These are phyloP conservation scores for Termitomyces sp. DNA, from an alignment of 768 basidiomycete species.

Conservation along the genomic window DNA sequence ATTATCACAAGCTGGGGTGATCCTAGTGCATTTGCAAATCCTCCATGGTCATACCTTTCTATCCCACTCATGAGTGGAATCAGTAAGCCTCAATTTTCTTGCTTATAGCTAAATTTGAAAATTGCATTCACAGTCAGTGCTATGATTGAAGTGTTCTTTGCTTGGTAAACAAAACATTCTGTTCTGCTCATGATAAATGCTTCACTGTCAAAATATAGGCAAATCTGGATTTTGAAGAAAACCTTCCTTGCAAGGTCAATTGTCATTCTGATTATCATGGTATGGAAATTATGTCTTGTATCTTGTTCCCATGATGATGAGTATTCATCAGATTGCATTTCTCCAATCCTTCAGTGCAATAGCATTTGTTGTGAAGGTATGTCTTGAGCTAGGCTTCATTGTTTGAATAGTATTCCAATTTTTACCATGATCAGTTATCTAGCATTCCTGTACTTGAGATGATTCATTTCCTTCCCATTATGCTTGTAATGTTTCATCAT, in stretches of 20 bases:
- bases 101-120: background rate
- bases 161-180: background rate
- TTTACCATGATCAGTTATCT: background rate
- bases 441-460: background rate
- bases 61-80: background rate
- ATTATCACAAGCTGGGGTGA: background rate
- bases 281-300: too few relatives aligned
- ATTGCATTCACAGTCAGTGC: background rate
- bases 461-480: background rate
- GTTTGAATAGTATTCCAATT: background rate
- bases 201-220: too few relatives aligned
- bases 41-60: background rate
- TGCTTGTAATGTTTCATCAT: background rate
- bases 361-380: background rate
- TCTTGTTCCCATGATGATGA: background rate
- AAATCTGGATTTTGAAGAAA: too few relatives aligned
- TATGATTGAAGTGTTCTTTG: too few relatives aligned
- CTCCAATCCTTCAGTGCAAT: background rate
- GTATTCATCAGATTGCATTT: background rate
- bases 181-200: too few relatives aligned
- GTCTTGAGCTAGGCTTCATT: background rate
- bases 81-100: background rate
- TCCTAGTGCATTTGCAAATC: too few relatives aligned
- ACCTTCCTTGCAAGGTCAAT: too few relatives aligned
- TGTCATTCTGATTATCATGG: too few relatives aligned